Evolutionary conservation across 2,329 filamentous ascomycete species (phyloP).

Genomic region (Dactylellina sp.): DNA sequence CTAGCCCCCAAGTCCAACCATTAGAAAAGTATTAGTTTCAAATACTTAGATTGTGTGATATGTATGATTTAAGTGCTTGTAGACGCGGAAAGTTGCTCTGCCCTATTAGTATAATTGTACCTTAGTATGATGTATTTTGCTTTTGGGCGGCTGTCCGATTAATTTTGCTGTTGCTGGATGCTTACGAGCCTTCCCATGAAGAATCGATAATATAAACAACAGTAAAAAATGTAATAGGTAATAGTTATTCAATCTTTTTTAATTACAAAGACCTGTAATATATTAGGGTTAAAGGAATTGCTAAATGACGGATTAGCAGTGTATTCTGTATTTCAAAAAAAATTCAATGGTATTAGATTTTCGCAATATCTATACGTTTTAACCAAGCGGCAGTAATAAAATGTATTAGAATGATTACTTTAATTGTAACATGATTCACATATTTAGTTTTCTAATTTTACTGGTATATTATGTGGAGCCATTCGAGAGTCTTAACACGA

Average conservation of each 20-base stretch:
- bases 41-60: background rate
- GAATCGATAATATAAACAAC: background rate
- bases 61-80: constrained; percentile 10
- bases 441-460: constrained; percentile 4
- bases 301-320: too few species aligned
- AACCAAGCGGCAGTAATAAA: too few species aligned
- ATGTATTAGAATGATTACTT: background rate
- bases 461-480: constrained; percentile 2
- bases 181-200: constrained; percentile 8
- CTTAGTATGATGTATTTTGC: background rate
- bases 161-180: constrained; percentile 2
- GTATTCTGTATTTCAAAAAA: too few species aligned
- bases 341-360: too few species aligned
- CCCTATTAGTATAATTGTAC: constrained; percentile 3
- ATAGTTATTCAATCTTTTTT: background rate
- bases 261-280: background rate
- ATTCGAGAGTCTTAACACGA: background rate
- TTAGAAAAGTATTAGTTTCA: background rate
- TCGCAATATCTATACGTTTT: too few species aligned
- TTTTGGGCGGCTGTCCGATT: constrained; percentile 5
- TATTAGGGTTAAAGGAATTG: too few species aligned
- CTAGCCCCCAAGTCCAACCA: background rate
- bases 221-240: background rate
- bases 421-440: constrained; percentile 3
- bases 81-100: constrained; percentile 10